phyloP scores from a whole-genome alignment of 495 filamentous ascomycete species.

The Penicillium macrosclerotiorum region DNA sequence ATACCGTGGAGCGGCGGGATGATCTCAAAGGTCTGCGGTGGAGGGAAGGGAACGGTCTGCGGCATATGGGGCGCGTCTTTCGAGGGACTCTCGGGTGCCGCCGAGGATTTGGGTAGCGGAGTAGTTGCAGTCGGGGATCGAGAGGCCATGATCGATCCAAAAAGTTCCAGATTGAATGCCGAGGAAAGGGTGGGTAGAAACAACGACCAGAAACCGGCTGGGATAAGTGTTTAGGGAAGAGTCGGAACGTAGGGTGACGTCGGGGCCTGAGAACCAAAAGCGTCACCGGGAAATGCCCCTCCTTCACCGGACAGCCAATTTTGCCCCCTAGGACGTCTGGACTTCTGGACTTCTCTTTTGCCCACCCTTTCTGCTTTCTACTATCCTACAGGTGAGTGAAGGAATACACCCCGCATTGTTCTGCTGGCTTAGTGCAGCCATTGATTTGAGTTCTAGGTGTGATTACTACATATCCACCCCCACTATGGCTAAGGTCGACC shows the following conservation, averaged over 20 bases:
- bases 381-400: conserved; percentile 21
- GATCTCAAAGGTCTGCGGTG: conserved; percentile 71
- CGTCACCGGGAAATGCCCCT: conserved; percentile 43
- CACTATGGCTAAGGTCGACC: conserved; percentile 75
- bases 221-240: conserved; percentile 40
- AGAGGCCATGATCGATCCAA: conserved; percentile 33
- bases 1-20: conserved; percentile 78
- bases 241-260: conserved; percentile 39
- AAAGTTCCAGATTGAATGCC: conserved; percentile 14
- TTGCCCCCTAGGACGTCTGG: too few relatives aligned
- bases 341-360: conserved; percentile 19
- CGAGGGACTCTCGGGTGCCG: conserved; percentile 40
- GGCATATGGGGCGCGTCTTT: conserved; percentile 43
- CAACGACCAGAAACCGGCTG: conserved; percentile 16
- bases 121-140: conserved; percentile 38
- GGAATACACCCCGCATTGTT: not conserved
- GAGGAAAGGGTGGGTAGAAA: conserved; percentile 11
- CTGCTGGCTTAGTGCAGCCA: conserved; percentile 9
- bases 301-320: conserved; percentile 33
- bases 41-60: conserved; percentile 50
- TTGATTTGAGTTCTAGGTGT: conserved; percentile 27
- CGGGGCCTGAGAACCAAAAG: conserved; percentile 32
- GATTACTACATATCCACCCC: conserved; percentile 19
- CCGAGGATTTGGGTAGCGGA: conserved; percentile 39
- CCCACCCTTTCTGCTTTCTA: conserved; percentile 21